These are phyloP conservation scores for Singerocomus rubriflavus DNA, from an alignment of 1,284 basidiomycete species.

Conservation along the genomic window DNA sequence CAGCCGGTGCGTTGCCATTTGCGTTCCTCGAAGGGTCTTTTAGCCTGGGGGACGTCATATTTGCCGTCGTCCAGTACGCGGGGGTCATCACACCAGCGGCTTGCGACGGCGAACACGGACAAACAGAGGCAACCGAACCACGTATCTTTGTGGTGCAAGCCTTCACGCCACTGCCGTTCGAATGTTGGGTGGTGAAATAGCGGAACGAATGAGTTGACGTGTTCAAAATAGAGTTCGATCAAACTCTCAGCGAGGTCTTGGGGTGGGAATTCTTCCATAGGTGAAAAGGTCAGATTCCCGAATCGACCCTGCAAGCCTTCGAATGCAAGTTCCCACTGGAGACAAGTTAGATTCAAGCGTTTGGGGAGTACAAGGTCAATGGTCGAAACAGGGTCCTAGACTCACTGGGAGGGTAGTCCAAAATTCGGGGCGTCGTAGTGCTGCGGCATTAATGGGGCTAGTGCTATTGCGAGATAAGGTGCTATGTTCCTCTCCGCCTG, in stretches of 20 bases:
- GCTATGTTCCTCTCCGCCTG: conserved; percentile 17
- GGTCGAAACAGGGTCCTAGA: not conserved
- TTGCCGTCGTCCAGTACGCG: conserved; percentile 50
- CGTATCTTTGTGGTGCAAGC: conserved; percentile 51
- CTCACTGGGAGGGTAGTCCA: conserved; percentile 38
- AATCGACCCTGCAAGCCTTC: conserved; percentile 45
- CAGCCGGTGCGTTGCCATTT: conserved; percentile 62
- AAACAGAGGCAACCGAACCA: conserved; percentile 58
- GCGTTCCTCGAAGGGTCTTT: conserved; percentile 22
- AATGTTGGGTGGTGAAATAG: conserved; percentile 72
- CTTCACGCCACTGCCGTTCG: conserved; percentile 52
- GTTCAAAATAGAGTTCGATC: conserved; percentile 64
- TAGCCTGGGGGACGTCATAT: conserved; percentile 18
- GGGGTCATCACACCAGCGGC: conserved; percentile 64
- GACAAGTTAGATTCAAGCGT: conserved; percentile 5
- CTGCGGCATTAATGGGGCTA: conserved; percentile 24
- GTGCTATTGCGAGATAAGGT: conserved; percentile 17
- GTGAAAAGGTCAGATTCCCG: conserved; percentile 34
- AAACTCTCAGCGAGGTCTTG: conserved; percentile 53
- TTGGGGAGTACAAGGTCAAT: not conserved
- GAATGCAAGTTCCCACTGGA: conserved; percentile 59
- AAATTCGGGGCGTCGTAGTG: conserved; percentile 32
- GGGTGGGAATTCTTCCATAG: conserved; percentile 53
- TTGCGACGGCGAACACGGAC: conserved; percentile 68
- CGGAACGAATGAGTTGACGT: conserved; percentile 56